These are phyloP conservation scores for Thelonectria rubi DNA, from an alignment of 2,329 filamentous ascomycete genomes.

Conservation along the genomic window DNA sequence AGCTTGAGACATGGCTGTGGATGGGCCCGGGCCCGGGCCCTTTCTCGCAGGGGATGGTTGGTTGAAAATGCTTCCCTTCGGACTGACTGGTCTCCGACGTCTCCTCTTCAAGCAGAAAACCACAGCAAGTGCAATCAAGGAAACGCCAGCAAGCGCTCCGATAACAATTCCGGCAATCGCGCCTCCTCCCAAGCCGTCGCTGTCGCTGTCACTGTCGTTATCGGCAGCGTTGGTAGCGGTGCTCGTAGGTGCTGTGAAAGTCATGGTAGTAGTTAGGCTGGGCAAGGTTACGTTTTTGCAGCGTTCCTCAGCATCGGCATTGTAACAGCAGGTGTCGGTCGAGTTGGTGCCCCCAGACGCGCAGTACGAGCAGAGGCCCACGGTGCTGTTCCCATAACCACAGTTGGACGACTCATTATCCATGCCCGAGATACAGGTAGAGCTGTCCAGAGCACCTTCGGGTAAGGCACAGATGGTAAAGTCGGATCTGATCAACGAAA, in stretches of 20 bases:
- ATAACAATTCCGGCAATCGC: constrained; percentile 91
- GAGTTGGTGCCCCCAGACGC: constrained; percentile 84
- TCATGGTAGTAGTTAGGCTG: constrained; percentile 74
- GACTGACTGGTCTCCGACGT: constrained; percentile 66
- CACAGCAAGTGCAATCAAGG: constrained; percentile 73
- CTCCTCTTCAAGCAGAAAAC: constrained; percentile 68
- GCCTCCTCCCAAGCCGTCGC: constrained; percentile 73
- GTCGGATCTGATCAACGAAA: constrained; percentile 85
- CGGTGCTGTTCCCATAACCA: constrained; percentile 76
- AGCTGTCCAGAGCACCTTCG: constrained; percentile 76
- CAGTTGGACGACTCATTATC: constrained; percentile 88
- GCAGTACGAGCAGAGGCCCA: constrained; percentile 90
- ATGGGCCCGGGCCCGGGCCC: constrained; percentile 43
- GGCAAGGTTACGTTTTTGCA: constrained; percentile 84
- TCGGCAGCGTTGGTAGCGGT: constrained; percentile 47
- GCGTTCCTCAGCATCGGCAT: constrained; percentile 75
- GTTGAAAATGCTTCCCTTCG: constrained; percentile 82
- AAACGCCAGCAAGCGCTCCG: constrained; percentile 76
- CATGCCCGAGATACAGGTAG: constrained; percentile 77
- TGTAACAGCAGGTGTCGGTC: constrained; percentile 94
- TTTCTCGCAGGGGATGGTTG: constrained; percentile 80
- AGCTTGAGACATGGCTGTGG: constrained; percentile 49
- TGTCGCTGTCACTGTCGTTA: constrained; percentile 32
- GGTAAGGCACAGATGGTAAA: constrained; percentile 90
- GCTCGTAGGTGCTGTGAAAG: constrained; percentile 60